Evolutionary conservation across 441 rosid species (phyloP), one percentile per base, ranked within the genome.

Genomic region (Euphorbia schlechtendalii): DNA sequence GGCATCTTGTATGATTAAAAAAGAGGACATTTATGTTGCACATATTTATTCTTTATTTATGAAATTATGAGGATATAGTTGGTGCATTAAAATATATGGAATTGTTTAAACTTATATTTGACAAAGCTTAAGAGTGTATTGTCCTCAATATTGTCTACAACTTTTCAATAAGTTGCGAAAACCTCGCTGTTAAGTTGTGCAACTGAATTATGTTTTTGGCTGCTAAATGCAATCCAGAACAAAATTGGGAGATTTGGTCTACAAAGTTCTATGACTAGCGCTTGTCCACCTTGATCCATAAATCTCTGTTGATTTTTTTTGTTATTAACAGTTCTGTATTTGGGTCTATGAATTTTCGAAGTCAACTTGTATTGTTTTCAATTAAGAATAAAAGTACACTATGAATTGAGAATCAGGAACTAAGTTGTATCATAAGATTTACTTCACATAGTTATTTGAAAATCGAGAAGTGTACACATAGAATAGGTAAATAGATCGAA

Each of bases 1-100:
- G 18, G 59, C 52, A 38, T 22, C n/a, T 24, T 15, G 54, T n/a
- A 21, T 53, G 68, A 36, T 52, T 25, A 46, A 52, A 65, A 40
- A 8, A 41, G 17, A 21, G 52, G 52, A 10, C 40, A 65, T 55
- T 53, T 22, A 22, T 55, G 12, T 55, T 34, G 30, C 40, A 43
- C 17, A 25, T 9, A n/a, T 65, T 25, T 34, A 1, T 21, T 38
- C 41, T 4, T 6, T 41, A 7, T 7, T 27, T 27, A 27, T 27
- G 4, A 27, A 7, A 6, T 27, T 27, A 27, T 27, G 4, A 27
- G 30, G 30, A 27, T 27, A 27, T 27, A 27, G 30, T 27, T 27
- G 30, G 30, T 27, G 30, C 30, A 27, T 1, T 27, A 27, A 27
- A 27, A 34, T 34, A 32, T 32, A 34, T 34, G 40, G 40, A 34